A percentile compares a stretch with the other conserved stretches of the same genome.
These are phyloP conservation scores for Coccomyxa subellipsoidea DNA, from an alignment of 163 green algal species.

Conservation along the genomic window DNA sequence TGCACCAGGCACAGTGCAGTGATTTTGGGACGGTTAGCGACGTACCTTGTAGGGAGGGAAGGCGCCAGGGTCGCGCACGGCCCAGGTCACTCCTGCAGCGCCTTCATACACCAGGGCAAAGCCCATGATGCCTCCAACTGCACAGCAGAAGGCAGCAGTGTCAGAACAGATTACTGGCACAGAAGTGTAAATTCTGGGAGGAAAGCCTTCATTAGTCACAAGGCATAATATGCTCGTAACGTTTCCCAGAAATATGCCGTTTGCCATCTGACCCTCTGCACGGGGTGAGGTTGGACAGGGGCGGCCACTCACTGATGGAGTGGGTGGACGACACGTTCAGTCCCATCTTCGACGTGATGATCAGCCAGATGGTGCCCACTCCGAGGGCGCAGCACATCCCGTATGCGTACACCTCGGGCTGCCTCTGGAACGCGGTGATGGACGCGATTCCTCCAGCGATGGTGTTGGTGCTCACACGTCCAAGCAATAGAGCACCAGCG, in stretches of 20 bases:
- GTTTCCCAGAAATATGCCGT: too few species aligned
- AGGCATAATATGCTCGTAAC: too few species aligned
- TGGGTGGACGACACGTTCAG: conserved; percentile 29
- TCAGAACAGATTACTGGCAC: background rate
- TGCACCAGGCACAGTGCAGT: too few species aligned
- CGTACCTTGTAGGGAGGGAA: conserved; percentile 59
- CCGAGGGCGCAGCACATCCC: conserved; percentile 22
- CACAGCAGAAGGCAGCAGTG: background rate
- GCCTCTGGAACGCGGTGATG: background rate
- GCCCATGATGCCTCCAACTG: conserved; percentile 42
- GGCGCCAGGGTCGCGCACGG: conserved; percentile 12
- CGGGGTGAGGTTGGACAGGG: too few species aligned
- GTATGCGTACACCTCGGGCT: background rate
- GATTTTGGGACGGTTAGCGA: background rate
- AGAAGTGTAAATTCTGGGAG: too few species aligned
- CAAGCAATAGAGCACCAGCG: background rate
- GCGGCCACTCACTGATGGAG: conserved; percentile 24
- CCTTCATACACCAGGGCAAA: conserved; percentile 45
- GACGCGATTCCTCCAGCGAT: background rate
- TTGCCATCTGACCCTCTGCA: too few species aligned
- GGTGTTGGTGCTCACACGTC: background rate
- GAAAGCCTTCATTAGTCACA: too few species aligned
- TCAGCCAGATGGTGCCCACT: conserved; percentile 21
- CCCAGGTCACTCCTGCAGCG: conserved; percentile 25
- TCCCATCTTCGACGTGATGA: conserved; percentile 15